Evolutionary conservation across 371 early-diverging fungal genomes (phyloP).

Genomic region (Rhizomucor pusillus): DNA sequence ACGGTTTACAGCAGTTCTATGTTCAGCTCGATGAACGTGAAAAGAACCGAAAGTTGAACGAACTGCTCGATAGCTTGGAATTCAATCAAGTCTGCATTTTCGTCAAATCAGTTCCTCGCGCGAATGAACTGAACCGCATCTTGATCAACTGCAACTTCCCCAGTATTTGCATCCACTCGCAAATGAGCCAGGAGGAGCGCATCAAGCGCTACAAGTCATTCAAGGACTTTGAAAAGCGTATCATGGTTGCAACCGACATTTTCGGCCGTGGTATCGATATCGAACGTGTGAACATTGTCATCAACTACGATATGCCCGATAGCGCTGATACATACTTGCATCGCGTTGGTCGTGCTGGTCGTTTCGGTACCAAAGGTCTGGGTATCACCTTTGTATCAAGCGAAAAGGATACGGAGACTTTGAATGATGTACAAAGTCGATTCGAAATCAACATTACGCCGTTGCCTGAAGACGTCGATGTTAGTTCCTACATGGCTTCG

Average conservation of each 20-base stretch:
- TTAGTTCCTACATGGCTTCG: slow-evolving; percentile 60
- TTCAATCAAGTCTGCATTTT: slow-evolving; percentile 99
- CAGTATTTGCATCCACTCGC: slow-evolving; percentile 90
- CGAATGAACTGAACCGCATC: slow-evolving; percentile 85
- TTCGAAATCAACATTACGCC: slow-evolving; percentile 95
- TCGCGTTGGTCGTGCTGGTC: slow-evolving; percentile 98
- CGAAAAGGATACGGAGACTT: slow-evolving; percentile 76
- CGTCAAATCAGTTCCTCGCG: slow-evolving; percentile 91
- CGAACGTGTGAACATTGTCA: slow-evolving; percentile 98
- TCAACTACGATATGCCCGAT: slow-evolving; percentile 99
- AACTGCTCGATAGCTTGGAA: slow-evolving; percentile 90
- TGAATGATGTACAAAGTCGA: slow-evolving; percentile 91
- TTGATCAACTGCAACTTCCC: slow-evolving; percentile 92
- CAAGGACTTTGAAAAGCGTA: slow-evolving; percentile 92
- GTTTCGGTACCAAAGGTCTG: slow-evolving; percentile 99
- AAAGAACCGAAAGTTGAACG: slow-evolving; percentile 93
- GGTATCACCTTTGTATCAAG: slow-evolving; percentile 97
- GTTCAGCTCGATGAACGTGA: slow-evolving; percentile 82
- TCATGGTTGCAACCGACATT: slow-evolving; percentile 98
- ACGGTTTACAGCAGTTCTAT: slow-evolving; percentile 97
- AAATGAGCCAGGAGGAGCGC: slow-evolving; percentile 89
- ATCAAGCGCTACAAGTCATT: slow-evolving; percentile 93
- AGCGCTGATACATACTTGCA: slow-evolving; percentile 95
- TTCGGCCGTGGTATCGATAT: slow-evolving; percentile 99
- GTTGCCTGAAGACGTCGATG: slow-evolving; percentile 87